These are phyloP conservation scores for Aspergillus latus DNA, from an alignment of 2,329 filamentous ascomycete genomes.

Conservation along the genomic window DNA sequence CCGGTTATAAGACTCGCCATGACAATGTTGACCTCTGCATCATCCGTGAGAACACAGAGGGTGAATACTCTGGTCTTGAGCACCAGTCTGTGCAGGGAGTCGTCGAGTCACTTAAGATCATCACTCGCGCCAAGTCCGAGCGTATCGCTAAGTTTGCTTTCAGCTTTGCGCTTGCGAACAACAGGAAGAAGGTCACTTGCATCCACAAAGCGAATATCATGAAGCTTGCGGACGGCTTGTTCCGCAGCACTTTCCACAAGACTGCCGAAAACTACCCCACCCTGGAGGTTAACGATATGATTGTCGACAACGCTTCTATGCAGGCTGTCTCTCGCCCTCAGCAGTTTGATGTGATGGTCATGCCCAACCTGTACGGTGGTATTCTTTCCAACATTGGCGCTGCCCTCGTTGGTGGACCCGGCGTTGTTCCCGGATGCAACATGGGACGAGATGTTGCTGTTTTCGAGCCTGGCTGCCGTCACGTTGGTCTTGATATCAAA, in stretches of 20 bases:
- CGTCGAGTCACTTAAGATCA: conserved; percentile 99
- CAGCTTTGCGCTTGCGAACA: conserved; percentile 95
- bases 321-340: conserved; percentile 94
- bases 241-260: conserved; percentile 95
- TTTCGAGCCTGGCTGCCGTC: conserved; percentile 98
- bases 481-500: conserved; percentile 99
- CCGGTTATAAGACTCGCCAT: conserved; percentile 96
- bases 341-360: conserved; percentile 99
- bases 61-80: conserved; percentile 98
- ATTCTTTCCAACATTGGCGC: conserved; percentile 99
- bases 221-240: conserved; percentile 98
- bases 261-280: conserved; percentile 94
- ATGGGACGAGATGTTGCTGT: conserved; percentile 98
- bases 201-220: conserved; percentile 99
- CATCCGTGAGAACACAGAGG: conserved; percentile 99
- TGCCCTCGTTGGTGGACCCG: conserved; percentile 92
- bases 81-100: conserved; percentile 96
- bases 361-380: conserved; percentile 98
- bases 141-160: conserved; percentile 99
- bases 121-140: conserved; percentile 98
- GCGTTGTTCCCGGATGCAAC: conserved; percentile 97
- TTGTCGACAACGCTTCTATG: conserved; percentile 99
- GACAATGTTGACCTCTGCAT: conserved; percentile 97
- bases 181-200: conserved; percentile 98
- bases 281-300: conserved; percentile 97